Conservation (phyloP, 129 eudicot genomes). For the Artemisia tridentata region DNA sequence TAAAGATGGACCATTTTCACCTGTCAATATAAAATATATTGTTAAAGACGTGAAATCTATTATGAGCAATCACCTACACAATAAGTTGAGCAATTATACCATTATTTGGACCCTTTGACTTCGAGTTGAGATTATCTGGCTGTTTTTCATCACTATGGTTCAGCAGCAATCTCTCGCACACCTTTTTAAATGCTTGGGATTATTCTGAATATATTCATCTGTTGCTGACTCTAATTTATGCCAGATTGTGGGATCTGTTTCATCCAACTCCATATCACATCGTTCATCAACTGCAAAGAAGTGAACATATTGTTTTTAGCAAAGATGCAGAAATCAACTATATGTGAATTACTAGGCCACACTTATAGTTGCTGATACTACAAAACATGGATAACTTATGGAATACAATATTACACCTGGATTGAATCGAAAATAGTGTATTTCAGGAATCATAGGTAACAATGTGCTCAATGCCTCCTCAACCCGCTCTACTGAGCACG, state of each 20-base stretch:
- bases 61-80: not conserved
- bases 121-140: conserved; percentile 50
- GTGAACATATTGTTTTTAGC: not conserved
- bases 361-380: not conserved
- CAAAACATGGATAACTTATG: not conserved
- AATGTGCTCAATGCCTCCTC: conserved; percentile 93
- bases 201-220: conserved; percentile 70
- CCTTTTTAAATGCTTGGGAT: conserved; percentile 64
- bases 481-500: conserved; percentile 96
- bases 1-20: conserved; percentile 61
- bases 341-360: too few relatives aligned
- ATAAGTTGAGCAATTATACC: conserved; percentile 36
- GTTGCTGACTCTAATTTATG: conserved; percentile 83
- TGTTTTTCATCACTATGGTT: conserved; percentile 66
- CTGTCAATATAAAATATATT: conserved; percentile 25
- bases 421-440: conserved; percentile 89
- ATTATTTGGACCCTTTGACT: conserved; percentile 42
- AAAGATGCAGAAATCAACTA: too few relatives aligned
- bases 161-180: conserved; percentile 69
- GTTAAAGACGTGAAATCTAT: not conserved
- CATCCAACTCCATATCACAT: conserved; percentile 99
- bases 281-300: conserved; percentile 88
- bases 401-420: conserved; percentile 62
- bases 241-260: conserved; percentile 95
- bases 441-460: conserved; percentile 95